Percentiles rank a stretch among this genome's conserved stretches.
Conservation (phyloP, 495 filamentous ascomycete species). For the Aspergillus avenaceus region DNA sequence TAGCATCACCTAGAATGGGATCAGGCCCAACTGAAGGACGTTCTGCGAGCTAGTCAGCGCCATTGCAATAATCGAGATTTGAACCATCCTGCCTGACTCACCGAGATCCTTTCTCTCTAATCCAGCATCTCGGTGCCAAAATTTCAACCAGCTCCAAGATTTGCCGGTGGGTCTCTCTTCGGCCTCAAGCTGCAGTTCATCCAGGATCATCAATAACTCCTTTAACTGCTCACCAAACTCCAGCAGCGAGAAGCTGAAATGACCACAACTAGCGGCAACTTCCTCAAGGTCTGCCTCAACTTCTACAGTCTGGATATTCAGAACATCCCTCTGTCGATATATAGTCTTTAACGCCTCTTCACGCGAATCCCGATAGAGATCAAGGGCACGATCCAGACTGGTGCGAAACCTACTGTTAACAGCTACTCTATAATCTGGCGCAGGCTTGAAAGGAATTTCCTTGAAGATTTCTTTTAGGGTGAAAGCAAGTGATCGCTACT, state of each 20-base stretch:
- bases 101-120: constrained; percentile 12
- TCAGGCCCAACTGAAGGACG: constrained; percentile 2
- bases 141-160: constrained; percentile 83
- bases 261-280: constrained; percentile 90
- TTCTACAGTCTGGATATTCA: constrained; percentile 57
- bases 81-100: constrained; percentile 3
- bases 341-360: constrained; percentile 69
- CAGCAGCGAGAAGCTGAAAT: constrained; percentile 86
- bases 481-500: constrained; percentile 79
- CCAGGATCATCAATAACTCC: constrained; percentile 73
- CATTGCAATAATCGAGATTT: not conserved
- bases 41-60: constrained; percentile 6
- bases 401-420: constrained; percentile 73
- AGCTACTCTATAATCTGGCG: constrained; percentile 60
- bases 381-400: constrained; percentile 74
- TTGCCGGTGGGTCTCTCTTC: constrained; percentile 51
- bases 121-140: constrained; percentile 54
- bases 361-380: constrained; percentile 70
- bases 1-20: not conserved
- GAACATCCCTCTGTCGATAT: constrained; percentile 71
- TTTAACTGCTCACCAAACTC: constrained; percentile 88
- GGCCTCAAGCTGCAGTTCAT: constrained; percentile 69
- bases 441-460: constrained; percentile 73
- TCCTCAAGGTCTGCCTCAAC: constrained; percentile 94
- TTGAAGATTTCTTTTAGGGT: constrained; percentile 85